Conservation (phyloP, 768 basidiomycete genomes). For the Mycena rosella region DNA sequence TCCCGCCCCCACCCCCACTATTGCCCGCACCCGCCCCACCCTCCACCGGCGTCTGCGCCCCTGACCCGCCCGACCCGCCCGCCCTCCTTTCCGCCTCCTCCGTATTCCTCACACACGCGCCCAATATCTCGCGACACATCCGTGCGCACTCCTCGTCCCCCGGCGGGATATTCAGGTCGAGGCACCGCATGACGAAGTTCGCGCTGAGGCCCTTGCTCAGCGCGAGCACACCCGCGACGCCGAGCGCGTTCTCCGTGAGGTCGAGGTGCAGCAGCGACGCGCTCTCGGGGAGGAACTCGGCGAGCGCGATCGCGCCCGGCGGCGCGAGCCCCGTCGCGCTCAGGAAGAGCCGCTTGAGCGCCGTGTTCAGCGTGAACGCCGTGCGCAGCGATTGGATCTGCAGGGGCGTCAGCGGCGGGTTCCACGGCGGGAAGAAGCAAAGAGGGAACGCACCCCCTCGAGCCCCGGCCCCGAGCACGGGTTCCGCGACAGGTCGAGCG, state of each 20-base stretch:
- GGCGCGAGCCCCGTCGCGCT: conserved; percentile 85
- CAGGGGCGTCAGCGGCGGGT: neutral
- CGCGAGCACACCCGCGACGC: conserved; percentile 94
- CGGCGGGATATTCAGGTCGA: conserved; percentile 93
- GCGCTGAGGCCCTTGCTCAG: conserved; percentile 87
- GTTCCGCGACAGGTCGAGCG: conserved; percentile 92
- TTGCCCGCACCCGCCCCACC: neutral
- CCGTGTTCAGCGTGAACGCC: conserved; percentile 91
- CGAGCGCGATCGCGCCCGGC: conserved; percentile 91
- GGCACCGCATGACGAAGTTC: conserved; percentile 89
- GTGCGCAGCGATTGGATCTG: conserved; percentile 91
- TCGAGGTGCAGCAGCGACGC: conserved; percentile 91
- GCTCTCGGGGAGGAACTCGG: conserved; percentile 96
- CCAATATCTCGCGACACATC: conserved; percentile 91
- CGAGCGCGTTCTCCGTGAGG: conserved; percentile 84
- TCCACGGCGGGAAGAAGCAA: neutral
- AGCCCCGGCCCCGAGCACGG: conserved; percentile 91
- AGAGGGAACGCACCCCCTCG: conserved; percentile 91
- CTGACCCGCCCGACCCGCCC: conserved; percentile 6
- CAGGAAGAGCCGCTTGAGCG: conserved; percentile 93
- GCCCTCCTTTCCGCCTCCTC: conserved; percentile 77
- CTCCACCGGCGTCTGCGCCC: conserved; percentile 43
- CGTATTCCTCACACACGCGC: conserved; percentile 92
- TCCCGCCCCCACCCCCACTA: conserved; percentile 9
- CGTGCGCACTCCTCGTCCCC: conserved; percentile 86